These are phyloP conservation scores for Esteya vermicola DNA, from an alignment of 2,329 filamentous ascomycete species.

Conservation along the genomic window DNA sequence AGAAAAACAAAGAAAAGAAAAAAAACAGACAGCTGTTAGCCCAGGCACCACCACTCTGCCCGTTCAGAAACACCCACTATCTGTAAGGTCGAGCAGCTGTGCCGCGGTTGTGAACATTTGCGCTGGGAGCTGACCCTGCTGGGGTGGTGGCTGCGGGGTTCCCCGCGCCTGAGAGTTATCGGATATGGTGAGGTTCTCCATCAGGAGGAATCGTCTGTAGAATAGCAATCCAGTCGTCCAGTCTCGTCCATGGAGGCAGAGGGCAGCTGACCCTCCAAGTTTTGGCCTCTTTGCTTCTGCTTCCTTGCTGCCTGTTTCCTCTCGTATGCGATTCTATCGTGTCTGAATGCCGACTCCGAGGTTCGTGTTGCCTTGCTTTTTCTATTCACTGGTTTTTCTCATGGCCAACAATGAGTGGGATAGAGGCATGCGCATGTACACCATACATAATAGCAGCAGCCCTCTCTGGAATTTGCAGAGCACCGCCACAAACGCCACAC, in stretches of 20 bases:
- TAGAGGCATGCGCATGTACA: no score
- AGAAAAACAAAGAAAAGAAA: neutral
- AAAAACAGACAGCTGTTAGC: neutral
- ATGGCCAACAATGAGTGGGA: no score
- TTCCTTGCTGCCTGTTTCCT: no score
- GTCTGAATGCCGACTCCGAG: no score
- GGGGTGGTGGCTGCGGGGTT: slow-evolving; percentile 24
- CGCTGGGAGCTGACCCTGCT: slow-evolving; percentile 56
- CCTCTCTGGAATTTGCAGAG: neutral
- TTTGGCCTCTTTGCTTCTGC: neutral
- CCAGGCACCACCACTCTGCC: neutral
- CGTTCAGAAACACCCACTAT: slow-evolving; percentile 56
- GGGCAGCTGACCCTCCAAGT: no score
- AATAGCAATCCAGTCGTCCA: neutral
- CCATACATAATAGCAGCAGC: neutral
- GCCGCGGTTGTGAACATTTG: slow-evolving; percentile 99
- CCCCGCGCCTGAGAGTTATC: slow-evolving; percentile 16
- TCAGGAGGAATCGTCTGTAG: slow-evolving; percentile 2
- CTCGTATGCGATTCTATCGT: no score
- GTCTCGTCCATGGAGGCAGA: neutral
- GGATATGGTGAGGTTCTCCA: slow-evolving; percentile 19
- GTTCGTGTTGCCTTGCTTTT: neutral
- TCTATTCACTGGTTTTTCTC: neutral
- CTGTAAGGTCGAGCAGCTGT: slow-evolving; percentile 87
- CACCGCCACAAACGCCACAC: slow-evolving; percentile 3